Evolutionary conservation across 768 basidiomycete genomes (phyloP), one percentile per base, ranked within the genome.

Genomic region (Hebeloma cylindrosporum): DNA sequence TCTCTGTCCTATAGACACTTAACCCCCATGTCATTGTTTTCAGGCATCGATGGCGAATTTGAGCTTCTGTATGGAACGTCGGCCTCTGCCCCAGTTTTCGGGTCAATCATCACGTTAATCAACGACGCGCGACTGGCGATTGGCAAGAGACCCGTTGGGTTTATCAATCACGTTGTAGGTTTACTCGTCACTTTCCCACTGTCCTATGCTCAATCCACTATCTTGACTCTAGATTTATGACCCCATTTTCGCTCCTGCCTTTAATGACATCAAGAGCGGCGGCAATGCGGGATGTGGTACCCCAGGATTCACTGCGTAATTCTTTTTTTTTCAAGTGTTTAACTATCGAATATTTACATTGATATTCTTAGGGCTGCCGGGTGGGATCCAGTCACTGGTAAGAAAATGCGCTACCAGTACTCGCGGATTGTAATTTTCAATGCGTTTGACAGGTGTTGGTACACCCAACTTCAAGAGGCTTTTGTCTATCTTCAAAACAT

Each of bases 111-210:
- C 22, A 63, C 79, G 2, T 57, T 78, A 60, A 60, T 80, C 38
- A 80, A 80, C 43, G 79, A 80, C 48, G 77, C 73, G 0, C 69
- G 78, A 2, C 54, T 80, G 18, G 64, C 67, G 2, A 4, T 4
- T 3, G 64, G 66, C 5, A 79, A 78, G 52, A 42, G 51, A 0
- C 58, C 77, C 0, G 65, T 80, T 27, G 79, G 77, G 4, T 78
- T 77, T 47, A 68, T 78, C 16, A 77, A 78, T 41, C 73, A 72
- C 20, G 43, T 58, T 3, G 72, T 75, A 38, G 40, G 52, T 49
- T 34, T 23, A 4, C 10, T 6, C 13, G 2, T 3, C 10, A 25
- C 16, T 11, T 20, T 5, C 7, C 7, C 1, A 36, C 8, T 16
- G 5, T 17, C 16, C 9, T 22, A 23, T 11, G 5, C 53, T 53